These are phyloP conservation scores for Saccharomyces hybrid DNA, from an alignment of 1,139 yeast genomes.

Conservation along the genomic window DNA sequence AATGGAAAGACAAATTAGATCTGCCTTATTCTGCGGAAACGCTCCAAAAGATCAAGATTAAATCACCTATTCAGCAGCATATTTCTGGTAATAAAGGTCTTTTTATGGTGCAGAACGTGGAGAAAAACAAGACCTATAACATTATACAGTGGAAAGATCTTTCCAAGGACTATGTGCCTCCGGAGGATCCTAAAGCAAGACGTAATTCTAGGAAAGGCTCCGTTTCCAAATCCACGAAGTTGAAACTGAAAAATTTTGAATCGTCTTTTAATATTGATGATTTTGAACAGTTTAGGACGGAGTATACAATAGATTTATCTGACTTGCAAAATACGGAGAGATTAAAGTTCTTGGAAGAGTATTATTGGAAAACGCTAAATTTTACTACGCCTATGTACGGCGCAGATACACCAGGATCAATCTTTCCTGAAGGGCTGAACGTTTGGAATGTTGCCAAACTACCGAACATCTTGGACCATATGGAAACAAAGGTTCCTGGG, in stretches of 20 bases:
- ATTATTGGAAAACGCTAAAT: conserved; percentile 72
- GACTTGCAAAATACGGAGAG: conserved; percentile 38
- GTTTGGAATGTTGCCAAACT: conserved; percentile 72
- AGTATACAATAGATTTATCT: conserved; percentile 23
- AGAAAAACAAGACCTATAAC: conserved; percentile 55
- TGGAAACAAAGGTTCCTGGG: conserved; percentile 68
- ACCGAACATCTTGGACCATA: conserved; percentile 61
- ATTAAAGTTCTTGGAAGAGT: conserved; percentile 55
- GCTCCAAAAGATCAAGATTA: conserved; percentile 40
- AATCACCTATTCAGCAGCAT: conserved; percentile 70
- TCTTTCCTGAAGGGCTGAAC: conserved; percentile 46
- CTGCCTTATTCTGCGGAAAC: conserved; percentile 16
- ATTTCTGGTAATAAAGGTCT: conserved; percentile 63
- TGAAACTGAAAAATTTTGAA: conserved; percentile 19
- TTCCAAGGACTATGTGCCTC: conserved; percentile 46
- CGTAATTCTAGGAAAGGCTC: conserved; percentile 6
- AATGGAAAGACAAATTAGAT: conserved; percentile 45
- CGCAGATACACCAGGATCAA: conserved; percentile 75
- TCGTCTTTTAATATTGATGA: conserved; percentile 24
- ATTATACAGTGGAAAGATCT: conserved; percentile 68
- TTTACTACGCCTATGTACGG: conserved; percentile 82
- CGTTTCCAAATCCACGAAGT: conserved; percentile 16
- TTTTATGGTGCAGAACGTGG: conserved; percentile 64
- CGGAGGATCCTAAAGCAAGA: conserved; percentile 24
- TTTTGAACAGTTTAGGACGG: conserved; percentile 45